phyloP scores from a whole-genome alignment of 805 yeast genomes.

The Cyberlindnera meyerae region DNA sequence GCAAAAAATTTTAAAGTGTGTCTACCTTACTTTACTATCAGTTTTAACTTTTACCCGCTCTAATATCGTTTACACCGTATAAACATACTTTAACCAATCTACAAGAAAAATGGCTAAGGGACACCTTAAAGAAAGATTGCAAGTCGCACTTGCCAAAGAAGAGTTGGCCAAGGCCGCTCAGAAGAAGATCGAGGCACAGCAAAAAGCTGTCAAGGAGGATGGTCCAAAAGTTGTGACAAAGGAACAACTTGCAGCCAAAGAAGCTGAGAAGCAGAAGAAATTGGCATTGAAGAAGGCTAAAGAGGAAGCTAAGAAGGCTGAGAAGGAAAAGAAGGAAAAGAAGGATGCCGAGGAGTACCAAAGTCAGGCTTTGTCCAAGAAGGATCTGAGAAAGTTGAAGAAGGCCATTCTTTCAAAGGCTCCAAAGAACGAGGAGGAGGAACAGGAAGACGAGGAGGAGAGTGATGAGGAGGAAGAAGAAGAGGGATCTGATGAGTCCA shows the following conservation, averaged over 20 bases:
- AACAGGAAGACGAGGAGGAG: slow-evolving; percentile 21
- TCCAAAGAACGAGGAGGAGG: slow-evolving; percentile 12
- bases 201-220: slow-evolving; percentile 16
- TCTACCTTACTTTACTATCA: neutral
- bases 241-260: slow-evolving; percentile 25
- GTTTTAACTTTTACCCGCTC: too few relatives aligned
- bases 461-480: slow-evolving; percentile 23
- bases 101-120: slow-evolving; percentile 24
- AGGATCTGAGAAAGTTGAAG: slow-evolving; percentile 57
- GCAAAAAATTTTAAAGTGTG: neutral
- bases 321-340: slow-evolving; percentile 16
- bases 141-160: slow-evolving; percentile 17
- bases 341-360: slow-evolving; percentile 36
- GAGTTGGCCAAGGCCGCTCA: slow-evolving; percentile 16
- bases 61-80: too few relatives aligned
- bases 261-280: slow-evolving; percentile 17
- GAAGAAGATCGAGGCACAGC: slow-evolving; percentile 20
- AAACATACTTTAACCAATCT: neutral
- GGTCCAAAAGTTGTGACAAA: slow-evolving; percentile 31
- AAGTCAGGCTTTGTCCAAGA: slow-evolving; percentile 52
- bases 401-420: slow-evolving; percentile 30
- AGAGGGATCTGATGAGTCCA: slow-evolving; percentile 21
- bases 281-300: slow-evolving; percentile 19
- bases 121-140: slow-evolving; percentile 22
- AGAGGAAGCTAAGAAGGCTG: slow-evolving; percentile 19